phyloP scores from a whole-genome alignment of 306 rosid species.

The Pyrus betulifolia region DNA sequence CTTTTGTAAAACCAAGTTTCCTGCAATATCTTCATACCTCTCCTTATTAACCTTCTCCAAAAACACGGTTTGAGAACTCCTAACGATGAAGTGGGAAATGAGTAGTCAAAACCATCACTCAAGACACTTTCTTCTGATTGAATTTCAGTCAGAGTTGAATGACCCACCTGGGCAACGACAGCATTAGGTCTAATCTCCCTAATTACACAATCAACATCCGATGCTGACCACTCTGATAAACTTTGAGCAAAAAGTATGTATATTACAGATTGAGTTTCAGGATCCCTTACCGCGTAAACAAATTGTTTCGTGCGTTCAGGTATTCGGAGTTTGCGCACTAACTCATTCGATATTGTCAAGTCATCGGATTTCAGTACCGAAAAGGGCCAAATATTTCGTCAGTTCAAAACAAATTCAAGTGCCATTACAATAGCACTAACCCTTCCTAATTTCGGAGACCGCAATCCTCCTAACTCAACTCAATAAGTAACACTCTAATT shows the following conservation, averaged over 20 bases:
- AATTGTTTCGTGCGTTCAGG: conserved; percentile 62
- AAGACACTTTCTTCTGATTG: conserved; percentile 24
- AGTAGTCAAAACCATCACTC: conserved; percentile 14
- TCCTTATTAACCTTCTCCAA: conserved; percentile 57
- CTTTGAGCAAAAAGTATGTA: conserved; percentile 59
- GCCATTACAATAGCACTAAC: conserved; percentile 37
- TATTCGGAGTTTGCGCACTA: conserved; percentile 45
- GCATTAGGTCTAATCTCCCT: conserved; percentile 64
- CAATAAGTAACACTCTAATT: background rate
- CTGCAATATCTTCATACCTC: conserved; percentile 49
- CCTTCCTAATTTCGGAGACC: background rate
- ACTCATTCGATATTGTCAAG: conserved; percentile 35
- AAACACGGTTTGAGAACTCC: conserved; percentile 58
- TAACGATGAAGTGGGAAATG: conserved; percentile 58
- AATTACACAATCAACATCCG: conserved; percentile 44
- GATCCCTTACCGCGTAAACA: conserved; percentile 51
- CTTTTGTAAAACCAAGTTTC: conserved; percentile 48
- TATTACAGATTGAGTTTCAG: conserved; percentile 45
- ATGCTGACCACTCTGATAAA: conserved; percentile 58
- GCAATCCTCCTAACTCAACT: background rate
- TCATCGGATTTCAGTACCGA: conserved; percentile 38
- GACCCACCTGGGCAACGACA: conserved; percentile 48
- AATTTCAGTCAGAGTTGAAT: conserved; percentile 24
- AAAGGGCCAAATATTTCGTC: conserved; percentile 68
- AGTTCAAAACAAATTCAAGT: conserved; percentile 34